A percentile compares a stretch with the other conserved stretches of the same genome.
Conservation (phyloP, 257 asterid genomes). For the Ocimum tenuiflorum region DNA sequence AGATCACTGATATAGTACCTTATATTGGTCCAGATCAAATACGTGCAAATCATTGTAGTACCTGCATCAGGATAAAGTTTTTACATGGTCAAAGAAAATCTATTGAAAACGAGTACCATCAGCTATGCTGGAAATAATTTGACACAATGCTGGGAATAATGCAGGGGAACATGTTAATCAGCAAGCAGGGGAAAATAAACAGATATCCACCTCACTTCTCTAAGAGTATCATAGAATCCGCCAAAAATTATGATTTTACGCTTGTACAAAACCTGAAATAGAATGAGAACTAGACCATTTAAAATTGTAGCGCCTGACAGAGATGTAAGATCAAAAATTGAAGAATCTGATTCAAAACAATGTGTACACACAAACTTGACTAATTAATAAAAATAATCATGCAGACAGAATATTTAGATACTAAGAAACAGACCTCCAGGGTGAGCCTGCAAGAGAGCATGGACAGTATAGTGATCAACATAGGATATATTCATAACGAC, state of each 20-base stretch:
- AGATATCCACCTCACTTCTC: constrained; percentile 85
- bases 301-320: not conserved
- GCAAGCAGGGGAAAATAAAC: constrained; percentile 9
- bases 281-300: constrained; percentile 22
- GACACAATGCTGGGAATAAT: too few relatives aligned
- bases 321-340: not conserved
- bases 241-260: constrained; percentile 93
- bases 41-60: constrained; percentile 82
- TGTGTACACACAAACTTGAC: not conserved
- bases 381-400: not conserved
- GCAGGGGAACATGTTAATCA: not conserved
- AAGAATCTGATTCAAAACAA: not conserved
- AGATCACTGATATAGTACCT: constrained; percentile 39
- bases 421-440: not conserved
- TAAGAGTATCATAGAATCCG: constrained; percentile 95
- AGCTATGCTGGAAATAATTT: not conserved
- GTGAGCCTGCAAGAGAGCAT: not conserved
- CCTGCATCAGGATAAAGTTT: constrained; percentile 41
- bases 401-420: not conserved
- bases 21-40: constrained; percentile 89
- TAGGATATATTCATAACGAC: not conserved
- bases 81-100: constrained; percentile 13
- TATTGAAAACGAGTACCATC: constrained; percentile 6
- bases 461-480: not conserved
- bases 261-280: constrained; percentile 77